Percentiles rank a stretch among this genome's conserved stretches.
phyloP scores from a whole-genome alignment of 164 flowering plant genomes.

The Taxillus chinensis region DNA sequence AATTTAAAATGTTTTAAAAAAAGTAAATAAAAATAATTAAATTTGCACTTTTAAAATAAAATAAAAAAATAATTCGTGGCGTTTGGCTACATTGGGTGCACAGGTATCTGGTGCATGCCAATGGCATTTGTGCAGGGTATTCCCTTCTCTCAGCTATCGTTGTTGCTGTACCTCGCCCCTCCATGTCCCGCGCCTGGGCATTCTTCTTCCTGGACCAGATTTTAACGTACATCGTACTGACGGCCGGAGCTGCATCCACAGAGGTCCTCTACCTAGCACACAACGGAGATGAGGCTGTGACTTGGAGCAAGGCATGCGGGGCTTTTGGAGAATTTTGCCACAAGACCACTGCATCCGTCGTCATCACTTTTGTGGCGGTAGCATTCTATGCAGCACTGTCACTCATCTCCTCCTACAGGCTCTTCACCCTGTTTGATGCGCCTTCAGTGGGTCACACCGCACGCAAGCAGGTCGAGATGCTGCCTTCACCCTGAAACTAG shows the following conservation, averaged over 20 bases:
- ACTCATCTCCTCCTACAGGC: constrained; percentile 70
- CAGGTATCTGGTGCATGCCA: constrained; percentile 88
- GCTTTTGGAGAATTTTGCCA: constrained; percentile 51
- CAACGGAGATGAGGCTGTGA: constrained; percentile 52
- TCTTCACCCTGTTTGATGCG: constrained; percentile 65
- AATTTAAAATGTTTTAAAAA: no score
- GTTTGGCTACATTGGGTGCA: background rate
- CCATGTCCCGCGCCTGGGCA: constrained; percentile 57
- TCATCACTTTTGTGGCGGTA: constrained; percentile 44
- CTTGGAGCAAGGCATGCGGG: constrained; percentile 61
- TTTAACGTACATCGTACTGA: constrained; percentile 58
- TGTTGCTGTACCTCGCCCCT: constrained; percentile 47
- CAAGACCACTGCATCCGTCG: constrained; percentile 48
- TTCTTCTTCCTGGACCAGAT: constrained; percentile 88
- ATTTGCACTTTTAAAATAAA: no score
- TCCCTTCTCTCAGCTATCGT: constrained; percentile 70
- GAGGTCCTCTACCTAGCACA: constrained; percentile 63
- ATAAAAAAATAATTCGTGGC: no score
- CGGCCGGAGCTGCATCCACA: constrained; percentile 60
- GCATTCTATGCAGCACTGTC: constrained; percentile 54
- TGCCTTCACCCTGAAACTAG: constrained; percentile 1
- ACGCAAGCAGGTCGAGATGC: constrained; percentile 26
- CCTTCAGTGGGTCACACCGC: constrained; percentile 33
- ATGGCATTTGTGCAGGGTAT: constrained; percentile 87
- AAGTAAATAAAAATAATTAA: no score